A percentile compares a stretch with the other conserved stretches of the same genome.
phyloP scores from a whole-genome alignment of 371 early-diverging fungal species.

The Batrachochytrium dendrobatidis region DNA sequence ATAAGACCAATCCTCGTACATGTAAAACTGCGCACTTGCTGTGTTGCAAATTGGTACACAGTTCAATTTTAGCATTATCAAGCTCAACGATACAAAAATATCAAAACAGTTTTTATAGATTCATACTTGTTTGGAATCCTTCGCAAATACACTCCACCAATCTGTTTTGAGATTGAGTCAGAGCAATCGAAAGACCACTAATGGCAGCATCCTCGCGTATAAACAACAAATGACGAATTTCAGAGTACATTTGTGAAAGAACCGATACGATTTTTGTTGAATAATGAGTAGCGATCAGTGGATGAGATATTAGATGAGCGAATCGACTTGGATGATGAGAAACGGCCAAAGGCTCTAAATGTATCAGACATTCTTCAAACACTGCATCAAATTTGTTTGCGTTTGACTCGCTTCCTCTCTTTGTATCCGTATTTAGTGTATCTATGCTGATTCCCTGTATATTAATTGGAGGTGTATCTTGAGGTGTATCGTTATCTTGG shows the following conservation, averaged over 20 bases:
- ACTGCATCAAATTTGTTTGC: neutral
- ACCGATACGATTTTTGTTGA: constrained; percentile 23
- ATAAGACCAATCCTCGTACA: constrained; percentile 80
- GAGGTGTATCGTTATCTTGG: too few relatives aligned
- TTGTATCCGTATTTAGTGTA: neutral
- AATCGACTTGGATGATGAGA: neutral
- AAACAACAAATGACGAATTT: constrained; percentile 19
- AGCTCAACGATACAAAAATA: constrained; percentile 18
- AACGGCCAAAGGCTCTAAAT: neutral
- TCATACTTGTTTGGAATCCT: constrained; percentile 24
- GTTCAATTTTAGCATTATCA: constrained; percentile 20
- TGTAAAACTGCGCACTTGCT: constrained; percentile 73
- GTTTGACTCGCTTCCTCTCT: neutral
- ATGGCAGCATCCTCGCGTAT: constrained; percentile 20
- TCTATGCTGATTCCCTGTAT: too few relatives aligned
- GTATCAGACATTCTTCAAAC: neutral
- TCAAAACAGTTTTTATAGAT: constrained; percentile 27
- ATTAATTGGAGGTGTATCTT: too few relatives aligned
- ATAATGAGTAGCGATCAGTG: constrained; percentile 30
- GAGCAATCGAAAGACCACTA: constrained; percentile 1
- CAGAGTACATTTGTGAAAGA: constrained; percentile 19
- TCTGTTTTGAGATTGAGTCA: constrained; percentile 16
- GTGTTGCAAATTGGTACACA: constrained; percentile 13
- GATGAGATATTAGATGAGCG: constrained; percentile 19
- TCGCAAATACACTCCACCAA: constrained; percentile 28